phyloP scores from a whole-genome alignment of 1,284 basidiomycete species.

The Wallemia ichthyophaga region DNA sequence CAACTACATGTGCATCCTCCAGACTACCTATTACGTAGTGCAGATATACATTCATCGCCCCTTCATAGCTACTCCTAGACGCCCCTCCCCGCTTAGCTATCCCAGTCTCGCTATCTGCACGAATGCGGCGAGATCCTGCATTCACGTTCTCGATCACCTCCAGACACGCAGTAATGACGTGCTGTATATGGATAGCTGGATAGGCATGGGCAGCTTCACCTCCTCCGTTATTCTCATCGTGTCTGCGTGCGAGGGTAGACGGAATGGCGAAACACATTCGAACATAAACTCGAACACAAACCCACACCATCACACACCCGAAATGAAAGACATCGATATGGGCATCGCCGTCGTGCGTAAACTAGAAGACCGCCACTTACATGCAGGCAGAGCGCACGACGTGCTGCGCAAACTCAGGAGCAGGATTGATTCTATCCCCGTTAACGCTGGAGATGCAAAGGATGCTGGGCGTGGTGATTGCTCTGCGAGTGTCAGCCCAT shows the following conservation, averaged over 20 bases:
- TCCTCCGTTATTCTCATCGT: not conserved
- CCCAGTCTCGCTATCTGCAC: slow-evolving; percentile 55
- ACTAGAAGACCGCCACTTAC: not conserved
- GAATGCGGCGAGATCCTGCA: slow-evolving; percentile 48
- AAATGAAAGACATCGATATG: not conserved
- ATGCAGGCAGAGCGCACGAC: not conserved
- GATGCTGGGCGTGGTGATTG: too few relatives aligned
- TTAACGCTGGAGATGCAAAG: too few relatives aligned
- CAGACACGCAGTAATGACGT: slow-evolving; percentile 14
- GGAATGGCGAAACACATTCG: not conserved
- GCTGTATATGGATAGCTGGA: slow-evolving; percentile 5
- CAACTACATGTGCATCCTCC: slow-evolving; percentile 35
- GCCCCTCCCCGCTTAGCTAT: slow-evolving; percentile 26
- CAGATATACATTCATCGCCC: slow-evolving; percentile 46
- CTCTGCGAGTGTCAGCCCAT: too few relatives aligned
- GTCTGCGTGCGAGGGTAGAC: not conserved
- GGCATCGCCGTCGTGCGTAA: not conserved
- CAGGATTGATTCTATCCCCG: not conserved
- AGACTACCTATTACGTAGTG: slow-evolving; percentile 31
- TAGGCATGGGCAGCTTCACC: not conserved
- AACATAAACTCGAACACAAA: too few relatives aligned
- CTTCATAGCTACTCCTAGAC: slow-evolving; percentile 36
- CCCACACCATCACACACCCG: too few relatives aligned
- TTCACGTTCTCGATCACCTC: slow-evolving; percentile 33
- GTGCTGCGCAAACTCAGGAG: not conserved